Conservation (phyloP, 2,329 filamentous ascomycete genomes). For the Zalaria sp. region DNA sequence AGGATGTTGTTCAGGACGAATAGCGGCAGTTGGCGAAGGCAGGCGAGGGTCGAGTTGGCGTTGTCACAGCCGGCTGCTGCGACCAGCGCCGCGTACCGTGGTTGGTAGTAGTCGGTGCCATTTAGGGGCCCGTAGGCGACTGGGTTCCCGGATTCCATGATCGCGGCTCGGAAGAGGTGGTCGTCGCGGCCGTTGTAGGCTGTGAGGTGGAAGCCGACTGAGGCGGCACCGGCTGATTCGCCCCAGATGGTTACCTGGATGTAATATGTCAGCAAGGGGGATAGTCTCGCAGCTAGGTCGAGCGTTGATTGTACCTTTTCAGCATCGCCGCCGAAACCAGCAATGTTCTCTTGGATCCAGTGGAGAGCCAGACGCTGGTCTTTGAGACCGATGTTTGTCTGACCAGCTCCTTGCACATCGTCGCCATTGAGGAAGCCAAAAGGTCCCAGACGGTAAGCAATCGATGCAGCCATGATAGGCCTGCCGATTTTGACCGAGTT, state of each 20-base stretch:
- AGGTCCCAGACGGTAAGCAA: constrained; percentile 51
- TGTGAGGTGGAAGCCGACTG: constrained; percentile 31
- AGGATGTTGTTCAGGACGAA: constrained; percentile 14
- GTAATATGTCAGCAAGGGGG: too few relatives aligned
- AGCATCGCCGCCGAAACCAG: constrained; percentile 19
- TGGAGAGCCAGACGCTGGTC: constrained; percentile 31
- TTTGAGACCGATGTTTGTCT: constrained; percentile 33
- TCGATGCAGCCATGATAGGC: constrained; percentile 43
- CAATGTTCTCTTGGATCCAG: constrained; percentile 30
- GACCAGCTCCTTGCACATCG: constrained; percentile 37
- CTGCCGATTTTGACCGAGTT: constrained; percentile 25
- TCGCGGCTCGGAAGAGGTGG: constrained; percentile 30
- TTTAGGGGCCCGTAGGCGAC: constrained; percentile 17
- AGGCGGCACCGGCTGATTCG: constrained; percentile 27
- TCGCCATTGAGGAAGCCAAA: constrained; percentile 55
- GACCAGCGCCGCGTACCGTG: constrained; percentile 50
- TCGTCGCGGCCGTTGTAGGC: constrained; percentile 35
- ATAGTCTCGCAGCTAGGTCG: too few relatives aligned
- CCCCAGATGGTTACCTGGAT: constrained; percentile 31
- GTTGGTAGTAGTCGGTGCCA: constrained; percentile 29
- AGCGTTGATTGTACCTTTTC: neutral
- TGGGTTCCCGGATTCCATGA: constrained; percentile 30
- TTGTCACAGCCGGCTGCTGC: constrained; percentile 43
- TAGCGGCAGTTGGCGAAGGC: constrained; percentile 40
- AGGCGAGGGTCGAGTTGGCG: constrained; percentile 44